A percentile compares a stretch with the other conserved stretches of the same genome.
Evolutionary conservation across 2,329 filamentous ascomycete species (phyloP).

Genomic region (Onygenales sp.): DNA sequence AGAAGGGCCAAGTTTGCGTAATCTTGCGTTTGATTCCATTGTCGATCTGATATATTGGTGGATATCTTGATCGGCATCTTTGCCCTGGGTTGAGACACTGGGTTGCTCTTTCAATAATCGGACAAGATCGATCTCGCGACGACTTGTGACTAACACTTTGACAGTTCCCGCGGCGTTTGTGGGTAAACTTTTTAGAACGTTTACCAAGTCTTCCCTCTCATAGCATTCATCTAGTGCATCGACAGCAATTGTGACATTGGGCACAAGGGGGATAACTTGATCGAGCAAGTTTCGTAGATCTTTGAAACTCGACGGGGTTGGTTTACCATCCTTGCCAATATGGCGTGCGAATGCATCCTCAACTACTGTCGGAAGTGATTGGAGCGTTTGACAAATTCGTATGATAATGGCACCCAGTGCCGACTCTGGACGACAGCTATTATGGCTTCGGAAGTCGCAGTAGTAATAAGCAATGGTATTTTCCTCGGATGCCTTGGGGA

Average conservation of each 20-base stretch:
- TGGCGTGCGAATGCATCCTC: background rate
- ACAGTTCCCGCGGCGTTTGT: background rate
- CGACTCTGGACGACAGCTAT: constrained; percentile 2
- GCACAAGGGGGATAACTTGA: background rate
- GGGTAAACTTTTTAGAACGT: background rate
- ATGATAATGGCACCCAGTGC: background rate
- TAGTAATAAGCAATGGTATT: background rate
- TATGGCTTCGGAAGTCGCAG: constrained; percentile 2
- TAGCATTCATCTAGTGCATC: constrained; percentile 2
- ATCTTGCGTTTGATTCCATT: background rate
- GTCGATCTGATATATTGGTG: background rate
- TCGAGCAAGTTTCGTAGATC: background rate
- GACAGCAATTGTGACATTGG: background rate
- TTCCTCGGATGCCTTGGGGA: background rate
- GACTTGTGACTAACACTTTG: background rate
- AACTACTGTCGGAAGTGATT: background rate
- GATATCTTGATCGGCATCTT: constrained; percentile 1
- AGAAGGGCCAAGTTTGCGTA: background rate
- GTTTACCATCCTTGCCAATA: constrained; percentile 3
- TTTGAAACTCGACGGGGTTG: background rate
- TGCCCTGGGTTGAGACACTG: background rate
- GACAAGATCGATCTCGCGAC: constrained; percentile 2
- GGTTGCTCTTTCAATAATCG: background rate
- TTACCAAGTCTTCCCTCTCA: background rate
- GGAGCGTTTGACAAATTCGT: background rate